Base-by-base conservation (phyloP, 140 eudicot genomes). In the Anethum foeniculum region DNA sequence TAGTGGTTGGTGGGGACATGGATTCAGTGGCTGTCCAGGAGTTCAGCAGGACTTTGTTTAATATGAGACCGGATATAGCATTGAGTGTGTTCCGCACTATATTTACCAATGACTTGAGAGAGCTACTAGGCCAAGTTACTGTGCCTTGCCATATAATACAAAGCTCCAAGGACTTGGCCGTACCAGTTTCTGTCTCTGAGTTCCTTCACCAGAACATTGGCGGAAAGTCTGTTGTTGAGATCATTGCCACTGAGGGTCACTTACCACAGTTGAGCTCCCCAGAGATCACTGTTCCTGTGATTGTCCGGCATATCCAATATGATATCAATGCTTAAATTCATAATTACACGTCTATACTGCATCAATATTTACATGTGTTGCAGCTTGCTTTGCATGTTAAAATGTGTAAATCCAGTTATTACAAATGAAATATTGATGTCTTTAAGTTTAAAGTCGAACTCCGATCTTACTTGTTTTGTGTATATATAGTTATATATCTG, bases 261-360 rank as follows among this genome's bases (percentile, higher is more conserved):
- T 89, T 95, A n/a, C 99, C 99, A 25, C 99, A 95, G 77, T 76
- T 95, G 83, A 95, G 99, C 89, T 95, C 97, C 18, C 99, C 99
- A 0, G 97, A 89, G 44, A 90, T 90, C 2, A 97, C 92, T 64
- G 74, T 95, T 34, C 99, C 99, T 7, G 95, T 95, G 75, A 81
- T 95, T 19, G 88, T 95, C 38, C 89, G 95, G 72, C 98, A 94
- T 81, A 94, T 94, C 64, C 93, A 94, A 18, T 56, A 83, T 82
- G 86, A 92, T 58, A 94, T 94, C 34, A 81, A 79, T 5, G 88
- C 75, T 76, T 90, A 77, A 82, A n/a, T 51, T 1, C 8, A 54
- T 54, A 18, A 19, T 6, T 54, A 19, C 60, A 18, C 60, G 18
- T 51, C 23, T 51, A 49, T 51, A 51, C 23, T 51, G 58, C 23